Conservation (phyloP, 805 yeast genomes). For the Candida pseudoglaebosa region DNA sequence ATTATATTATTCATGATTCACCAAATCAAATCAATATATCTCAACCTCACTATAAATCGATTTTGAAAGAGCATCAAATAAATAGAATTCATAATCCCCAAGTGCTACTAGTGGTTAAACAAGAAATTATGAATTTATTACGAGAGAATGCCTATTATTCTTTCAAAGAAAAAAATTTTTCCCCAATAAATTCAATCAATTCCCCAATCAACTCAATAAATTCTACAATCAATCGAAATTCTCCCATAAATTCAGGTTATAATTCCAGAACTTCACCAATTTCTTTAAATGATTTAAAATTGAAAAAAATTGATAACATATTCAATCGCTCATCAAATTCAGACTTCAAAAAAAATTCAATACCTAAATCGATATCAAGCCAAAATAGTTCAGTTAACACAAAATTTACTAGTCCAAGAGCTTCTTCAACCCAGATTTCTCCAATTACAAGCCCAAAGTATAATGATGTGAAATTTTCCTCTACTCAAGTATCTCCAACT, state of each 20-base stretch:
- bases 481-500: slow-evolving; percentile 1
- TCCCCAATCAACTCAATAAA: too few relatives aligned
- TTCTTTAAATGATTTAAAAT: too few relatives aligned
- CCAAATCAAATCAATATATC: slow-evolving; percentile 49
- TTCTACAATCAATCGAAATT: too few relatives aligned
- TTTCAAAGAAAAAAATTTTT: not conserved
- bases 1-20: slow-evolving; percentile 39
- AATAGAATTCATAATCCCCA: slow-evolving; percentile 24
- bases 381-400: too few relatives aligned
- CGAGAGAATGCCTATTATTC: slow-evolving; percentile 29
- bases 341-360: not conserved
- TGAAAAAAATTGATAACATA: too few relatives aligned
- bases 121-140: slow-evolving; percentile 29
- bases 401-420: too few relatives aligned
- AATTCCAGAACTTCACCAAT: too few relatives aligned
- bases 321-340: too few relatives aligned
- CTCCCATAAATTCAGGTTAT: too few relatives aligned
- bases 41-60: slow-evolving; percentile 28
- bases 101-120: slow-evolving; percentile 23
- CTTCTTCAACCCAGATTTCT: too few relatives aligned
- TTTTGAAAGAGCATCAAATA: slow-evolving; percentile 15
- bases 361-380: slow-evolving; percentile 1
- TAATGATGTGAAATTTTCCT: too few relatives aligned
- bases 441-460: too few relatives aligned
- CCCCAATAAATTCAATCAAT: not conserved